These are phyloP conservation scores for Gautieria morchelliformis DNA, from an alignment of 768 basidiomycete genomes.

Conservation along the genomic window DNA sequence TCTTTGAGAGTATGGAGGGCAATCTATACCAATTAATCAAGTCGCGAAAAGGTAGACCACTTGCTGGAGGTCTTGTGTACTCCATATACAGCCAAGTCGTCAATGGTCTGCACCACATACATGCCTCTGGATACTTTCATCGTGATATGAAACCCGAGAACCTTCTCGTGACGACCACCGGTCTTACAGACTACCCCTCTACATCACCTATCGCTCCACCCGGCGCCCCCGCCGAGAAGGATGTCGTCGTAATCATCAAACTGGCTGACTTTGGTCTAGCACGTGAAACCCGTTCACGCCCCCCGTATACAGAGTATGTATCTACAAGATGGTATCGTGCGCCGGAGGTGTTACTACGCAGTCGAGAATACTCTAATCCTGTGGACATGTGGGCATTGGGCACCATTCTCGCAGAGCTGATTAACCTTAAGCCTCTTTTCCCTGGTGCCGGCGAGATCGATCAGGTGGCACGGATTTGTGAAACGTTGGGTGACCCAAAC, in stretches of 20 bases:
- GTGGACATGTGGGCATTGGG: constrained; percentile 99
- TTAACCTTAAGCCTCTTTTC: constrained; percentile 92
- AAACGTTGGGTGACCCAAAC: constrained; percentile 87
- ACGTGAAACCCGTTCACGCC: constrained; percentile 73
- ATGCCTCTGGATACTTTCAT: constrained; percentile 90
- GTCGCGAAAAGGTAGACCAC: constrained; percentile 85
- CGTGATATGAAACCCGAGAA: constrained; percentile 99
- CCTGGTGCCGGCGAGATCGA: constrained; percentile 90
- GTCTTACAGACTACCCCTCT: constrained; percentile 83
- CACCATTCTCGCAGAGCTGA: constrained; percentile 93
- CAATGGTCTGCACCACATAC: constrained; percentile 86
- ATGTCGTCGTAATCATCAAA: constrained; percentile 95
- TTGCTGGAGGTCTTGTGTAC: constrained; percentile 94
- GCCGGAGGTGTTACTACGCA: constrained; percentile 88
- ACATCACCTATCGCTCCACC: constrained; percentile 60
- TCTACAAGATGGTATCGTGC: constrained; percentile 99
- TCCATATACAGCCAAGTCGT: constrained; percentile 92
- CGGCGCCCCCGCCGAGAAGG: constrained; percentile 68
- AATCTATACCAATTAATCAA: constrained; percentile 99
- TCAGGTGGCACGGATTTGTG: constrained; percentile 84
- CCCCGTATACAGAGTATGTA: constrained; percentile 98
- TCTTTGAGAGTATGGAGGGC: constrained; percentile 99
- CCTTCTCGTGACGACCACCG: constrained; percentile 94
- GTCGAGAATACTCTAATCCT: constrained; percentile 89
- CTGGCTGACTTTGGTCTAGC: constrained; percentile 98